Conservation (phyloP, 2,329 filamentous ascomycete species). For the Aspergillus proliferans region DNA sequence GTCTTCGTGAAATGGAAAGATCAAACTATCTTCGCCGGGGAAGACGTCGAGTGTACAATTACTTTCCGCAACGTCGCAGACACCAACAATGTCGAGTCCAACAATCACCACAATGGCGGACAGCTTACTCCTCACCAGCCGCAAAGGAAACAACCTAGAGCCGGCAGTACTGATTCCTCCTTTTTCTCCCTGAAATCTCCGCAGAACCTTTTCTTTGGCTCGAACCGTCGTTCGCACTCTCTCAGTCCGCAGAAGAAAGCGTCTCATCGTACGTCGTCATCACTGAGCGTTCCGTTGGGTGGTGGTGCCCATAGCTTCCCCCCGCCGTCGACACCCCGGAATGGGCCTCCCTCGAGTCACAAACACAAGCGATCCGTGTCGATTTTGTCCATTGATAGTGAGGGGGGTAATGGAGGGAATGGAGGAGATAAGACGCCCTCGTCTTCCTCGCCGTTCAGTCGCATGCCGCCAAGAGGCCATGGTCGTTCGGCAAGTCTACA, state of each 20-base stretch:
- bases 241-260: slow-evolving; percentile 27
- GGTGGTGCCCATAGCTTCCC: slow-evolving; percentile 38
- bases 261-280: slow-evolving; percentile 35
- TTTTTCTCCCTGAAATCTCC: slow-evolving; percentile 35
- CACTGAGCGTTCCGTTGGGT: slow-evolving; percentile 34
- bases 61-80: slow-evolving; percentile 82
- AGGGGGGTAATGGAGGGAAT: slow-evolving; percentile 20
- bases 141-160: slow-evolving; percentile 33
- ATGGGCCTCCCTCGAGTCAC: slow-evolving; percentile 40
- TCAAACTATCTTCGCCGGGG: slow-evolving; percentile 90
- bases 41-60: slow-evolving; percentile 91
- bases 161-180: slow-evolving; percentile 28
- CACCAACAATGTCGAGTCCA: slow-evolving; percentile 26
- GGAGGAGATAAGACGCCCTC: slow-evolving; percentile 23
- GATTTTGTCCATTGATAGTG: slow-evolving; percentile 67
- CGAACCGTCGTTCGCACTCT: slow-evolving; percentile 30
- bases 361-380: slow-evolving; percentile 71
- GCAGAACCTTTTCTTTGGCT: slow-evolving; percentile 30
- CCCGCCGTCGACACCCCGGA: slow-evolving; percentile 29
- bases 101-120: slow-evolving; percentile 11
- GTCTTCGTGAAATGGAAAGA: slow-evolving; percentile 95
- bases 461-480: slow-evolving; percentile 59
- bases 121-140: slow-evolving; percentile 30
- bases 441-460: slow-evolving; percentile 30
- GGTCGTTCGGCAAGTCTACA: slow-evolving; percentile 76